Conservation (phyloP, 2,329 filamentous ascomycete species). For the Trichoderma afroharzianum region DNA sequence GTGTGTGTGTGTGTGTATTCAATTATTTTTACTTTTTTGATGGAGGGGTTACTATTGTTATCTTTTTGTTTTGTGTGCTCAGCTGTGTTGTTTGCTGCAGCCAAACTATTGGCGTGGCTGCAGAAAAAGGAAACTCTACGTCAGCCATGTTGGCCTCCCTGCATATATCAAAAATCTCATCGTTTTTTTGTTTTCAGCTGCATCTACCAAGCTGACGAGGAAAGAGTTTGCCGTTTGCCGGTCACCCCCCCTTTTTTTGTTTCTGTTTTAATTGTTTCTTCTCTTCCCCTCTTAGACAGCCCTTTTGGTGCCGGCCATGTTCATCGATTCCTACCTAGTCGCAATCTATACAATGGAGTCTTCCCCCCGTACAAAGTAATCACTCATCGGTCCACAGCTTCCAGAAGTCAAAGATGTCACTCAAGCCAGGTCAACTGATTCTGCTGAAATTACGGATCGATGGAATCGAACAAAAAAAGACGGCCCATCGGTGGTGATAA, state of each 20-base stretch:
- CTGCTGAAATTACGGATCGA: conserved; percentile 16
- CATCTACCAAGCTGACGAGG: neutral
- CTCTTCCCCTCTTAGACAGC: neutral
- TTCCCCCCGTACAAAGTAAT: neutral
- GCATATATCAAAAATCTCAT: neutral
- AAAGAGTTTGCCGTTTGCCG: neutral
- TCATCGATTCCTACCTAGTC: neutral
- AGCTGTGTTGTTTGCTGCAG: neutral
- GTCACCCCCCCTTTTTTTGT: neutral
- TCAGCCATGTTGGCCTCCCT: conserved; percentile 1
- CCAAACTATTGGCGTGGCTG: conserved; percentile 10
- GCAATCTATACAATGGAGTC: neutral
- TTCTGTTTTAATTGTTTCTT: neutral
- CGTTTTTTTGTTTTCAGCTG: neutral
- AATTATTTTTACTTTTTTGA: neutral
- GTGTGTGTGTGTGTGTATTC: neutral
- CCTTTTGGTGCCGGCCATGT: neutral
- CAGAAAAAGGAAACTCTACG: neutral
- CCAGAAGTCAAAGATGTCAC: neutral
- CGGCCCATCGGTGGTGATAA: conserved; percentile 14
- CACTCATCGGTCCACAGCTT: conserved; percentile 9
- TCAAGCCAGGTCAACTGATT: conserved; percentile 9
- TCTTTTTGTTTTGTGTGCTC: neutral
- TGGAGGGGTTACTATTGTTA: neutral
- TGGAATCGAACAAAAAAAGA: neutral